Evolutionary conservation across 2,329 filamentous ascomycete genomes (phyloP).

Genomic region (Penicillium sp.): DNA sequence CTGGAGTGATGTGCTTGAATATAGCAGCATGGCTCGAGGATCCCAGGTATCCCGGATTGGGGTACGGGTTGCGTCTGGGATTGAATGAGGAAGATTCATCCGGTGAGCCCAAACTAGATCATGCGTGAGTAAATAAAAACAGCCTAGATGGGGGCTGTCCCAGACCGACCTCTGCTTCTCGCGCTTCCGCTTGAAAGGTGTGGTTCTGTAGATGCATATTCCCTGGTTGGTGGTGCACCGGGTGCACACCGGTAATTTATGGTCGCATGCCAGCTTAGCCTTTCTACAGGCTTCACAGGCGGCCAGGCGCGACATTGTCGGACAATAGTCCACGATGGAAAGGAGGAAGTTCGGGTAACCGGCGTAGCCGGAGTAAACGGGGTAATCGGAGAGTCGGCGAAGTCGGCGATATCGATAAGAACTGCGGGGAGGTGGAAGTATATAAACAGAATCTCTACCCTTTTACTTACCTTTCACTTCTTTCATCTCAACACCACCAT

Average conservation of each 20-base stretch:
- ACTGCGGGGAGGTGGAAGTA: constrained; percentile 13
- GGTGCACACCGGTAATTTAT: constrained; percentile 24
- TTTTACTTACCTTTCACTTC: background rate
- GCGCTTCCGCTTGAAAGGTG: constrained; percentile 28
- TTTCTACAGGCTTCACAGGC: constrained; percentile 29
- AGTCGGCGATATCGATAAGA: constrained; percentile 15
- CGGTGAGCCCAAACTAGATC: constrained; percentile 15
- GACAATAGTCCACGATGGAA: constrained; percentile 12
- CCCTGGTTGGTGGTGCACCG: constrained; percentile 19
- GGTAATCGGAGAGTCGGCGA: constrained; percentile 17
- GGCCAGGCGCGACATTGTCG: constrained; percentile 24
- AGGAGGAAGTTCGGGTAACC: constrained; percentile 14
- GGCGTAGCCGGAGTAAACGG: constrained; percentile 7
- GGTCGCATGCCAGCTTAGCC: constrained; percentile 27
- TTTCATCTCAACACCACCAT: constrained; percentile 2
- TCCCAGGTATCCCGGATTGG: constrained; percentile 32
- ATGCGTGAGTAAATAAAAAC: background rate
- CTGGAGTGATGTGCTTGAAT: constrained; percentile 30
- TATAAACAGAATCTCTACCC: background rate
- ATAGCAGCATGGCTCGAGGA: constrained; percentile 33
- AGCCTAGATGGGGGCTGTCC: background rate
- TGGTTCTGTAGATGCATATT: constrained; percentile 29
- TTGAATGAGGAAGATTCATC: constrained; percentile 23
- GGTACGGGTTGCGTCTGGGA: constrained; percentile 27
- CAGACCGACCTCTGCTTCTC: constrained; percentile 21